Evolutionary conservation across 2,329 filamentous ascomycete genomes (phyloP).

Genomic region (Cordyceps cateniannulata): DNA sequence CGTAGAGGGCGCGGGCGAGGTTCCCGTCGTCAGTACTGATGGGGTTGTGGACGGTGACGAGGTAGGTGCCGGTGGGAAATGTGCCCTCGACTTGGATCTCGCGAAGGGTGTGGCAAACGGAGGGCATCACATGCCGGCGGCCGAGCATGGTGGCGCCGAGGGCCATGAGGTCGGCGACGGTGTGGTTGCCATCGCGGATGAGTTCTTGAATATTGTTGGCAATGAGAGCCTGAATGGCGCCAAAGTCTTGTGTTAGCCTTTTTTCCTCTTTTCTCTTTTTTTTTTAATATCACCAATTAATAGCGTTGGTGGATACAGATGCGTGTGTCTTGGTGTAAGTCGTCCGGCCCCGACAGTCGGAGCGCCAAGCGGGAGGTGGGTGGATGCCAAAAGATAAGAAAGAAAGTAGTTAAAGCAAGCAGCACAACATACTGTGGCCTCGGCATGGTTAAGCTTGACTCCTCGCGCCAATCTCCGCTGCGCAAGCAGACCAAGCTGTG

Average conservation of each 20-base stretch:
- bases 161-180: conserved; percentile 87
- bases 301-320: neutral
- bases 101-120: conserved; percentile 69
- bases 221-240: conserved; percentile 60
- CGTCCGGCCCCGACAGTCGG: neutral
- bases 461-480: conserved; percentile 84
- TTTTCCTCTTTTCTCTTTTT: neutral
- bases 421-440: conserved; percentile 60
- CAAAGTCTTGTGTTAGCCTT: conserved; percentile 9
- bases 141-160: conserved; percentile 89
- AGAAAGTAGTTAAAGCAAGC: neutral
- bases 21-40: conserved; percentile 82
- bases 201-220: conserved; percentile 89
- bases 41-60: conserved; percentile 90
- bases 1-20: conserved; percentile 80
- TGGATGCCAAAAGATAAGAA: neutral
- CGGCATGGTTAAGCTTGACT: conserved; percentile 81
- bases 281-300: neutral
- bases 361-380: neutral
- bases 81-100: conserved; percentile 94
- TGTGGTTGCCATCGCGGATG: conserved; percentile 92
- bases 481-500: conserved; percentile 79
- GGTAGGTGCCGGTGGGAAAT: conserved; percentile 82
- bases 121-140: conserved; percentile 81
- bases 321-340: neutral